Conservation (phyloP, 306 rosid species). For the Ormosia emarginata region DNA sequence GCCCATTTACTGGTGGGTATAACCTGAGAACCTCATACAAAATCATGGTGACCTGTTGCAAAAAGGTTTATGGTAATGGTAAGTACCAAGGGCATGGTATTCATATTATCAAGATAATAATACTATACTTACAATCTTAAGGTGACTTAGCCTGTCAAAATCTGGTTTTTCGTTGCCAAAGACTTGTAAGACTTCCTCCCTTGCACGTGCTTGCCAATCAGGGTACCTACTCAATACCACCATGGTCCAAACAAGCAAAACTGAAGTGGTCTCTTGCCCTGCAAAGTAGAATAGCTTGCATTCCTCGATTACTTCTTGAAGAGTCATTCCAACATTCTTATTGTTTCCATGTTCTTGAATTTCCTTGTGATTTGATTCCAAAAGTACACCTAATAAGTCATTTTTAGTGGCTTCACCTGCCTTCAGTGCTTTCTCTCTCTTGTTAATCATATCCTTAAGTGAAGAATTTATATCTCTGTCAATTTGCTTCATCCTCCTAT, state of each 20-base stretch:
- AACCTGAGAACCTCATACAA: conserved; percentile 61
- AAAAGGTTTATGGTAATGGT: not conserved
- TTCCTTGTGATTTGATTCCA: conserved; percentile 49
- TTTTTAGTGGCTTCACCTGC: conserved; percentile 29
- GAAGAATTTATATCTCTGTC: conserved; percentile 24
- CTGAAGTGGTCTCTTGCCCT: conserved; percentile 63
- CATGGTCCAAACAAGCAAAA: conserved; percentile 55
- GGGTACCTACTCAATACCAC: conserved; percentile 35
- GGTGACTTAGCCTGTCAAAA: conserved; percentile 41
- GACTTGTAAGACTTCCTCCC: conserved; percentile 43
- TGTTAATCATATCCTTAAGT: conserved; percentile 34
- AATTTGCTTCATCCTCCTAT: conserved; percentile 36
- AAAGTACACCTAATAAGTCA: conserved; percentile 34
- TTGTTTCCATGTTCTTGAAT: conserved; percentile 28
- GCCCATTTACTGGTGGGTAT: conserved; percentile 24
- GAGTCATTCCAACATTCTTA: conserved; percentile 39
- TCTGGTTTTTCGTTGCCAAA: conserved; percentile 42
- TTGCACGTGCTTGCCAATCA: conserved; percentile 53
- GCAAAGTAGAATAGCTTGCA: conserved; percentile 56
- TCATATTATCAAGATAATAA: not conserved
- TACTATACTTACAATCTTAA: conserved; percentile 50
- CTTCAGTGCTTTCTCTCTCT: conserved; percentile 32
- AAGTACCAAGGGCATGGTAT: not conserved
- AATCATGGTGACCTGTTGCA: conserved; percentile 40
- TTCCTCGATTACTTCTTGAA: conserved; percentile 44